Evolutionary conservation across 768 basidiomycete genomes (phyloP), one percentile per base, ranked within the genome.

Genomic region (Podaxis sp.): DNA sequence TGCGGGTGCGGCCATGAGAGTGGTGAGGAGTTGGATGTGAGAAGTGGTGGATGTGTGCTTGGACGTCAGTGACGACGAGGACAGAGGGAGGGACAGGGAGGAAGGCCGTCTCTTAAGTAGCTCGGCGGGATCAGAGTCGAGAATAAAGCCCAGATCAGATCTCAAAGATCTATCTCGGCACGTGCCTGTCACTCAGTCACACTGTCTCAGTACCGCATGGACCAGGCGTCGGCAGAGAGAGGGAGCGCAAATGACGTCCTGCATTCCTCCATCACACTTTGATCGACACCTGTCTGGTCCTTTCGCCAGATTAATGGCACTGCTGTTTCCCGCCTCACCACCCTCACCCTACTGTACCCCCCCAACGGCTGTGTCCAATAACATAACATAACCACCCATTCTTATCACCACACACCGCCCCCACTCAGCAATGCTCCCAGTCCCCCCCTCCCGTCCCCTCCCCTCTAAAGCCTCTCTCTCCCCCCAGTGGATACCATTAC

Each of bases 1-100:
- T 16, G 71, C 64, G 32, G 71, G 63, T 10, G 71, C 62, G 46
- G 69, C 62, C 62, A 65, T 65, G 38, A 44, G 48, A 10, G 23
- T 23, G n/a, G 27, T 48, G 37, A 23, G 47, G 50, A 37, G 50
- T 37, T 51, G 51, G 25, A 2, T 38, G 50, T 16, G 23, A 11
- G 7, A 6, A 18, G 32, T 21, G 5, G 35, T 25, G 47, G 23
- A 23, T n/a, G 21, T 2, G 16, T 48, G 16, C 36, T 35, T 25
- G n/a, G 40, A 42, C 38, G 40, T 28, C 40, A 18, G 23, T 2
- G 48, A 36, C 27, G 57, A 51, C 47, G 57, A 28, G 32, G 25
- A 38, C 27, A 50, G 35, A 25, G n/a, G 50, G 38, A 32, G 25
- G 21, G 18, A 37, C n/a, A 54, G 36, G 36, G 21, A 53, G 18